Percentiles rank a stretch among this genome's conserved stretches.
Evolutionary conservation across 2,329 filamentous ascomycete genomes (phyloP).

Genomic region (Colletotrichum neosansevieriae): DNA sequence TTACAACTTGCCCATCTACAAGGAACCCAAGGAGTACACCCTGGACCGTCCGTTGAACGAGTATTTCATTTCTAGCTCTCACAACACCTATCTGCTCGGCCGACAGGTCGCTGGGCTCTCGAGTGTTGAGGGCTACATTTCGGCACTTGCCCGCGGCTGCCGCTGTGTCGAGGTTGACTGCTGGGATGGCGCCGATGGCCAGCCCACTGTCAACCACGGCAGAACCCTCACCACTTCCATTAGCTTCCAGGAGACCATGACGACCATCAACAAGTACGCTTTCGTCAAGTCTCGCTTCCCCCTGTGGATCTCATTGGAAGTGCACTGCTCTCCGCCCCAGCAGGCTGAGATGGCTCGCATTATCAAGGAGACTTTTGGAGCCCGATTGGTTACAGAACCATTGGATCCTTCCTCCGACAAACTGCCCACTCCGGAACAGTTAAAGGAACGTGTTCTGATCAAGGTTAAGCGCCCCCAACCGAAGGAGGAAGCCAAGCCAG

Average conservation of each 20-base stretch:
- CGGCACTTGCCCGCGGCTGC: slow-evolving; percentile 87
- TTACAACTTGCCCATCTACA: slow-evolving; percentile 76
- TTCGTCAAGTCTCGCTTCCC: slow-evolving; percentile 90
- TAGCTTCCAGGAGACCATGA: slow-evolving; percentile 90
- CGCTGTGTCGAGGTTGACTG: slow-evolving; percentile 98
- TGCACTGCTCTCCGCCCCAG: slow-evolving; percentile 88
- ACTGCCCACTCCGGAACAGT: slow-evolving; percentile 86
- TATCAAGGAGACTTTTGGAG: slow-evolving; percentile 86
- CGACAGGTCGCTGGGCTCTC: slow-evolving; percentile 91
- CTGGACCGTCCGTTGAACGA: slow-evolving; percentile 92
- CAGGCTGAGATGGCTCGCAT: slow-evolving; percentile 90
- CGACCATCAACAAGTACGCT: slow-evolving; percentile 93
- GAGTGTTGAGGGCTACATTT: slow-evolving; percentile 95
- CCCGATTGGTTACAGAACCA: slow-evolving; percentile 82
- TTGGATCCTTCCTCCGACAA: slow-evolving; percentile 75
- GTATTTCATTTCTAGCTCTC: slow-evolving; percentile 98
- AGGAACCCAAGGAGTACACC: slow-evolving; percentile 69
- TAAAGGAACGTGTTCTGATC: slow-evolving; percentile 86
- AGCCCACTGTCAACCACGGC: slow-evolving; percentile 92
- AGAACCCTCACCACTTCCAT: slow-evolving; percentile 90
- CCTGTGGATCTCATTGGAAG: slow-evolving; percentile 93
- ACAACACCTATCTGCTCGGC: slow-evolving; percentile 96
- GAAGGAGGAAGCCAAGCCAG: slow-evolving; percentile 53
- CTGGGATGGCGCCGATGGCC: slow-evolving; percentile 92
- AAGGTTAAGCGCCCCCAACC: slow-evolving; percentile 84